phyloP scores from a whole-genome alignment of 1,284 basidiomycete species.

The Ceratorhiza oryzae-sativae region DNA sequence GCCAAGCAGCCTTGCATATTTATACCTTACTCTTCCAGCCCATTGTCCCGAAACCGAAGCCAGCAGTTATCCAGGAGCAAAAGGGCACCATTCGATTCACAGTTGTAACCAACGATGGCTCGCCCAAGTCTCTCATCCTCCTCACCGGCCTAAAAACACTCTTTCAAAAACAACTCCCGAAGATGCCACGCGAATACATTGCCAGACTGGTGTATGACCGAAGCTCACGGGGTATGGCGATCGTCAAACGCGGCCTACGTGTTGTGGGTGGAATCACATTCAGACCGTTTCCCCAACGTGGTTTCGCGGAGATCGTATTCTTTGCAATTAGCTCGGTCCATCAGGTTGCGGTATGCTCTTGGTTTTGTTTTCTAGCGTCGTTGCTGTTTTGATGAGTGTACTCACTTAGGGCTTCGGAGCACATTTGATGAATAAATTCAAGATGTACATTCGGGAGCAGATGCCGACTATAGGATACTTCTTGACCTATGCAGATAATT shows the following conservation, averaged over 20 bases:
- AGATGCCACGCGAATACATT: constrained; percentile 99
- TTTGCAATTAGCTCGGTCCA: constrained; percentile 97
- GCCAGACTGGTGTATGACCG: constrained; percentile 93
- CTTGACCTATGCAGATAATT: constrained; percentile 98
- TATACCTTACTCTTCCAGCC: constrained; percentile 45
- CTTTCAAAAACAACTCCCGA: constrained; percentile 97
- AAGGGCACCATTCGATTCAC: constrained; percentile 85
- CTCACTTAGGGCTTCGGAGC: constrained; percentile 89
- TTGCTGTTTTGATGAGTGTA: constrained; percentile 7
- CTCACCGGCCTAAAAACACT: constrained; percentile 95
- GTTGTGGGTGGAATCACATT: constrained; percentile 99
- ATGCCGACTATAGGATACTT: constrained; percentile 90
- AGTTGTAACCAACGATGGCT: constrained; percentile 84
- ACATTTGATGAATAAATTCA: constrained; percentile 99
- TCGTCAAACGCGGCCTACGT: constrained; percentile 93
- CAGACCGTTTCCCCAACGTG: constrained; percentile 92
- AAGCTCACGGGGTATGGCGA: constrained; percentile 91
- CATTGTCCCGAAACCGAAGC: constrained; percentile 67
- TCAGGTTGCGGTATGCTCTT: constrained; percentile 86
- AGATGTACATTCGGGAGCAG: constrained; percentile 85
- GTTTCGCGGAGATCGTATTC: constrained; percentile 98
- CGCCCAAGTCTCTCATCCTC: constrained; percentile 80
- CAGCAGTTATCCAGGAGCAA: constrained; percentile 82
- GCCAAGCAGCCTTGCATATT: too few relatives aligned
- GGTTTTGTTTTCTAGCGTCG: neutral